Base-by-base conservation (phyloP, 2,329 filamentous ascomycete species). In the Ophiocordyceps australis region DNA sequence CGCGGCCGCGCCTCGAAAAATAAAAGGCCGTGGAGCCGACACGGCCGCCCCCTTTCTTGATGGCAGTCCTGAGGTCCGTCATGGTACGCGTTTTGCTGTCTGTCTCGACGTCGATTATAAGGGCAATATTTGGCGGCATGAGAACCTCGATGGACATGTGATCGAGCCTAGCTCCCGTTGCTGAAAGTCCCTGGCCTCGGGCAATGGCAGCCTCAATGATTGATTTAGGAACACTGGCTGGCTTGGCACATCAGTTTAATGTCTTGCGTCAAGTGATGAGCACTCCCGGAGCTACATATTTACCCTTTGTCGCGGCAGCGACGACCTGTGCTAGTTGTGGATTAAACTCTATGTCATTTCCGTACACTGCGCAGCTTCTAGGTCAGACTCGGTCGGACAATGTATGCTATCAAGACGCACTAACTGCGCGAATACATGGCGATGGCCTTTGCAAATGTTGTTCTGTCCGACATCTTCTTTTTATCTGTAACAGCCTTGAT, bases 401-500 rank as follows among this genome's bases (percentile, higher is more conserved):
- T 19, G 7, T 25, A 22, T 20, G 19, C 4, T 27, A 5, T 14
- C 21, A 13, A 9, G 20, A n/a, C n/a, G n/a, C n/a, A 28, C 20
- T 21, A 50, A 81, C 78, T 57, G 55, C 78, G 83, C 2, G 80
- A 80, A 31, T 74, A 74, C 32, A 74, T 64, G 25, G 74, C 67
- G 30, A 95, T 75, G 32, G 76, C 68, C 37, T 79, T 74, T 14
- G 74, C 63, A 38, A 91, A 65, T 23, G 61, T 49, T 24, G 63
- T 67, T 17, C 83, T 74, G 38, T 74, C 62, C 22, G 64, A 65
- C 50, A 72, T 81, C 52, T 85, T 93, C 38, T 74, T 74, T 31
- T 64, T 65, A 49, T 98, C 89, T 30, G 74, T 77, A 33, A 75
- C 80, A 26, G 76, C 83, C 52, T 98, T 98, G 49, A 89, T 82